A percentile compares a stretch with the other conserved stretches of the same genome.
Evolutionary conservation across 2,329 filamentous ascomycete species (phyloP).

Genomic region (Boeremia lycopersici): DNA sequence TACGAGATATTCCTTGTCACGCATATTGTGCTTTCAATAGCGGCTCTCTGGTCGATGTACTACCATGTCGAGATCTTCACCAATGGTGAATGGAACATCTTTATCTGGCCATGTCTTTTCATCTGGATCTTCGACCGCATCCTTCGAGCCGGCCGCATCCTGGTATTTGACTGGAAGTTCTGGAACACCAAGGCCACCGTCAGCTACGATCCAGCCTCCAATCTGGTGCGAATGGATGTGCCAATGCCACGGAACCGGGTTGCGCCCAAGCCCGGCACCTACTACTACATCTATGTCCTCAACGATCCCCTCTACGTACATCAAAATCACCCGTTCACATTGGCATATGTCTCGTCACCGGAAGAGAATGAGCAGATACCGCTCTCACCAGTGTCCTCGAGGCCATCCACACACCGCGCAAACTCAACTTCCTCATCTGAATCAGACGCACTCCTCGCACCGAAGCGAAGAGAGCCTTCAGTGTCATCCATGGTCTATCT

Average conservation of each 20-base stretch:
- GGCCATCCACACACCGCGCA: conserved; percentile 14
- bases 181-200: conserved; percentile 48
- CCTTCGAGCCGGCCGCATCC: conserved; percentile 52
- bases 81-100: conserved; percentile 54
- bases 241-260: conserved; percentile 43
- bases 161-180: conserved; percentile 51
- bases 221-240: conserved; percentile 57
- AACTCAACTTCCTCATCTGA: conserved; percentile 27
- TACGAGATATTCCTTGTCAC: conserved; percentile 53
- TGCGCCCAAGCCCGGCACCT: conserved; percentile 52
- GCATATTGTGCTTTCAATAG: conserved; percentile 49
- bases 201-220: conserved; percentile 51
- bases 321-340: conserved; percentile 58
- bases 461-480: neutral
- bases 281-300: conserved; percentile 58
- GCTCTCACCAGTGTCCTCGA: conserved; percentile 17
- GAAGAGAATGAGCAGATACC: conserved; percentile 8
- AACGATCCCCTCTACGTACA: conserved; percentile 52
- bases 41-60: conserved; percentile 59
- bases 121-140: conserved; percentile 60
- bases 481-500: conserved; percentile 52
- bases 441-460: conserved; percentile 38
- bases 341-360: conserved; percentile 27
- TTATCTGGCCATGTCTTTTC: conserved; percentile 57
- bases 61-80: conserved; percentile 61